Conservation (phyloP, 495 filamentous ascomycete species). For the Penicillium chermesinum region DNA sequence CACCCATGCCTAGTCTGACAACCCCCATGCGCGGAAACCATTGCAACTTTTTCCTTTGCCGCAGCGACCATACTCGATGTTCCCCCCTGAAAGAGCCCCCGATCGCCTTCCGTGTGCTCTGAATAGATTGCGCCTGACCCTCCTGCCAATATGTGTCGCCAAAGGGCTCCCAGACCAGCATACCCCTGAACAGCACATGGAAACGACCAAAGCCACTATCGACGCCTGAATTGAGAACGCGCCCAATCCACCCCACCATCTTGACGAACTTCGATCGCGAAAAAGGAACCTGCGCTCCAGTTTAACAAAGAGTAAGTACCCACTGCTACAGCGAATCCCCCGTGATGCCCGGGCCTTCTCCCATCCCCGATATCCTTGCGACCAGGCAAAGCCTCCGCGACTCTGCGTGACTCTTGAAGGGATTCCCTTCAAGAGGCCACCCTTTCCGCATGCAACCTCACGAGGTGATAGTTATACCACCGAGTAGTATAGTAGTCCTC, state of each 20-base stretch:
- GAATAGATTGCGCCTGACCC: too few relatives aligned
- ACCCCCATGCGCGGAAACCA: neutral
- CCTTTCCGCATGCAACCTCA: too few relatives aligned
- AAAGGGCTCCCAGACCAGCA: constrained; percentile 53
- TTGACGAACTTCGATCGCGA: constrained; percentile 45
- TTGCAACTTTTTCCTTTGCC: constrained; percentile 2
- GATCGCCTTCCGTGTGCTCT: too few relatives aligned
- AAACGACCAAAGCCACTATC: constrained; percentile 65
- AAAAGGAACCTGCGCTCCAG: constrained; percentile 64
- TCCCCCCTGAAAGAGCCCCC: neutral
- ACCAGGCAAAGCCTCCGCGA: too few relatives aligned
- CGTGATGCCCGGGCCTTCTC: constrained; percentile 50
- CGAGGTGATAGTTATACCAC: too few relatives aligned
- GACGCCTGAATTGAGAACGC: constrained; percentile 35
- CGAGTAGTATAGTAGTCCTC: too few relatives aligned
- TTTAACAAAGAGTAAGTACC: constrained; percentile 65
- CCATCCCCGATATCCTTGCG: constrained; percentile 50
- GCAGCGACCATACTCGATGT: constrained; percentile 12
- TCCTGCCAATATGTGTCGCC: too few relatives aligned
- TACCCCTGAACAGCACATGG: constrained; percentile 58
- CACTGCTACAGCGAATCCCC: constrained; percentile 66
- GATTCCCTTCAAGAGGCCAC: too few relatives aligned
- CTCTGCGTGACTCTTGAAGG: too few relatives aligned
- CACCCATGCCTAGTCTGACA: neutral
- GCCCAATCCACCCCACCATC: neutral